Percentiles rank a stretch among this genome's conserved stretches.
phyloP scores from a whole-genome alignment of 2,329 filamentous ascomycete genomes.

The Nemania diffusa region DNA sequence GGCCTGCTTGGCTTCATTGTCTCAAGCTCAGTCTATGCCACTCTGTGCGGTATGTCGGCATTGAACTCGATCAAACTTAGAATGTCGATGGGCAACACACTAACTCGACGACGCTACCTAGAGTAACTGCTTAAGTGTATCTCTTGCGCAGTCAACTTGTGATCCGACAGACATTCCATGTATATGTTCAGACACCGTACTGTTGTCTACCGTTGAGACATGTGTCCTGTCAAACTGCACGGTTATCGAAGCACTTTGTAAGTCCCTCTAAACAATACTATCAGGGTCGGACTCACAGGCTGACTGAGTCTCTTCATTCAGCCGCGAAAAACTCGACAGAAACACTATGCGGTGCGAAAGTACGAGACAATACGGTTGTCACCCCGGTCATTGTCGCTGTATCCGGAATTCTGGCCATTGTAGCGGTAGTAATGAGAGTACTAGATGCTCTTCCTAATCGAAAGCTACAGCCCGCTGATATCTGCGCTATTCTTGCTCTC shows the following conservation, averaged over 20 bases:
- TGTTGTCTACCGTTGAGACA: constrained; percentile 25
- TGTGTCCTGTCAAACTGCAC: constrained; percentile 28
- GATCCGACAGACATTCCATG: constrained; percentile 24
- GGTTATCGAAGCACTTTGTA: constrained; percentile 28
- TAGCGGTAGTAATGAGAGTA: constrained; percentile 17
- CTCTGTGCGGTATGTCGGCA: constrained; percentile 27
- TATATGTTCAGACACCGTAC: constrained; percentile 23
- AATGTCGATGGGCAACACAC: constrained; percentile 3
- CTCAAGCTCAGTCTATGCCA: constrained; percentile 26
- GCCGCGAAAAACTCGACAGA: constrained; percentile 28
- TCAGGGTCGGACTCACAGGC: background rate
- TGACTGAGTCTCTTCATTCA: constrained; percentile 15
- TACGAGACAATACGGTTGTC: constrained; percentile 26
- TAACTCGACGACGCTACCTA: constrained; percentile 20
- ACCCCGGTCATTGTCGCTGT: constrained; percentile 22
- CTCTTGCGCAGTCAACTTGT: constrained; percentile 24
- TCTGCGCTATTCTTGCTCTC: constrained; percentile 23
- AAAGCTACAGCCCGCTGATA: constrained; percentile 18
- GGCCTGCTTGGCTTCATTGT: constrained; percentile 14
- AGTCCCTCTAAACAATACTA: constrained; percentile 3
- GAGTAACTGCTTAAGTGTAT: constrained; percentile 24
- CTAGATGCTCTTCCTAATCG: constrained; percentile 16
- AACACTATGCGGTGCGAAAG: constrained; percentile 26
- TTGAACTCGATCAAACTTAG: background rate
- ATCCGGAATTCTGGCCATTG: constrained; percentile 25